Evolutionary conservation across 139 green algal genomes (phyloP), one percentile per base, ranked within the genome.

Genomic region (Coccomyxa sp.): DNA sequence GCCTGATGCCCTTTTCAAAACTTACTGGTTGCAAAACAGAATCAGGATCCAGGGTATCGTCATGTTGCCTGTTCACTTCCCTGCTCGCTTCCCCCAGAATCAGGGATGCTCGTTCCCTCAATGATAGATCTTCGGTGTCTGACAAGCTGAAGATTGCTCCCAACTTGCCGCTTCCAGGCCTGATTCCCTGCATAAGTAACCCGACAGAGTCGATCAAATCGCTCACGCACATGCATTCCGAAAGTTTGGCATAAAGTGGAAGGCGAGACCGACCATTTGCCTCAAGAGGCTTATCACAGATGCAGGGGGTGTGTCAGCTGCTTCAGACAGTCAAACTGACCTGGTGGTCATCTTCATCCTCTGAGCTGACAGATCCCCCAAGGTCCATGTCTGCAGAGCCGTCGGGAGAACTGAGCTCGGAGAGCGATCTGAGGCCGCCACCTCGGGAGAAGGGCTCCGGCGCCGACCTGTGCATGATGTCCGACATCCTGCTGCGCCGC

Each of bases 401-500:
- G 12, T 25, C 21, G 3, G 71, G 66, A 30, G 21, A 23, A 27
- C 66, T 27, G 23, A 27, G 66, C 23, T 27, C 21, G 66, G 21
- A 74, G 23, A 27, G 21, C 66, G 66, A 23, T 74, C 66, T 27
- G 66, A 23, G 66, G 66, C 66, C 38, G 38, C 38, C 38, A 7
- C 38, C 38, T 51, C 38, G 38, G 38, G 38, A 51, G 38, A 51
- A 51, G 71, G 25, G 21, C 71, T 25, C 71, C 71, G 71, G 23
- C 45, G 71, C 71, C 0, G 63, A 77, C 23, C 25, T 38, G 12
- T 18, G 27, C n/a, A 38, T 38, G 31, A 32, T 16, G 21, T 51
- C n/a, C n/a, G 71, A 77, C 71, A 77, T 77, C 27, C 71, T 31
- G 71, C 71, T 77, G 71, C 71, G 71, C 21, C 71, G 25, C 27